Evolutionary conservation across 2,329 filamentous ascomycete genomes (phyloP), one percentile per base, ranked within the genome.

Genomic region (Trichophyton schoenleinii): DNA sequence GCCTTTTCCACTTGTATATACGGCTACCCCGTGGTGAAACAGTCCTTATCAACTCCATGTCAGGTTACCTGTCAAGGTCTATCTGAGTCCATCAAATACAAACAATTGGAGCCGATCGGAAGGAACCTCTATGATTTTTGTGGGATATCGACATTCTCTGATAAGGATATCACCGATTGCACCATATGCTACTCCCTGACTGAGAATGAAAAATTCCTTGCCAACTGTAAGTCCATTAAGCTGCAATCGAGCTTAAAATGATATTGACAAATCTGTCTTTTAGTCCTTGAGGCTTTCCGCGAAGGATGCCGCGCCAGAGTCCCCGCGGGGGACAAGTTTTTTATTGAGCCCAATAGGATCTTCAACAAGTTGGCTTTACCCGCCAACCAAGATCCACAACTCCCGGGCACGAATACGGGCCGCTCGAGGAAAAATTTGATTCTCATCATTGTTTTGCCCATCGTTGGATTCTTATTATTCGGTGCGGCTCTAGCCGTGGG

Each of bases 241-340:
- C 46, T 3, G 13, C 44, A 13, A 18, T 4, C 18, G n/a, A 18
- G 41, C 2, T 38, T 38, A 20, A 3, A 48, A 20, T 3, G 9
- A 48, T 28, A 25, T 31, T 48, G 6, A 48, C 44, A 48, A 38
- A 59, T 53, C 44, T 20, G 31, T 18, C n/a, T 15, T 31, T 15
- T 58, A 78, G 76, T 77, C 65, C 66, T 79, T 41, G 76, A 79
- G 70, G 70, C 76, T 20, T 67, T 78, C 46, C 74, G 77, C 25
- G 75, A 78, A 63, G 74, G 75, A 60, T 79, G 77, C 64, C 71
- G 75, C 58, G 75, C 74, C 63, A 68, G 67, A 46, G 74, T 74
- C 1, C 63, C 66, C 13, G 63, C 67, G 1, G 73, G 72, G n/a
- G 60, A 65, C 5, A 49, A 71, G 18, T 79, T 78, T 64, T 69